Evolutionary conservation across 441 rosid genomes (phyloP), one percentile per base, ranked within the genome.

Genomic region (Monsonia emarginata): DNA sequence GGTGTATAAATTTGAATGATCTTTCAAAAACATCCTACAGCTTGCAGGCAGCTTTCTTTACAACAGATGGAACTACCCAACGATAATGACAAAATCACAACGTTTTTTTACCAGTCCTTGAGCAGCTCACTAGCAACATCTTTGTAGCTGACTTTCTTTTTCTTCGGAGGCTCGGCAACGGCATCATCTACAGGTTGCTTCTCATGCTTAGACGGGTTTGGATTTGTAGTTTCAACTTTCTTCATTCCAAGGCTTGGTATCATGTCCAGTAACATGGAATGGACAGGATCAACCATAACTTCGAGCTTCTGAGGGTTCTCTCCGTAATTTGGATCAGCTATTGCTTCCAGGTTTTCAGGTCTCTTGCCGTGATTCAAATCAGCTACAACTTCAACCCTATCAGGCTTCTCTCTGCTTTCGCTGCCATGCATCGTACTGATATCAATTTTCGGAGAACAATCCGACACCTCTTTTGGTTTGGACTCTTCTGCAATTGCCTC

Each of bases 71-170:
- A 46, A 46, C 8, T 46, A 16, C 22, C 54, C n/a, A 46, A 46
- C 3, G 4, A 16, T 46, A 5, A n/a, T 46, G 21, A n/a, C 54
- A 46, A 46, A 46, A 11, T 46, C 6, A 46, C n/a, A 16, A 46
- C n/a, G 5, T 4, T 46, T 28, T 1, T 66, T 75, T 62, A 75
- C 83, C 79, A 85, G 68, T 86, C 88, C 75, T 82, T 82, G 64
- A 93, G 91, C 67, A 93, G 73, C 65, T 87, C 82, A 10, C 69
- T 69, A 0, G 93, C 93, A 25, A 93, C 56, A 75, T 90, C 89
- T 62, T 82, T 80, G 78, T 86, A 93, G 80, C 98, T 93, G n/a
- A 93, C 95, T 80, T 83, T 89, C 86, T 76, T 86, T 68, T 89
- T 89, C 88, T 89, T 85, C 61, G 22, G 31, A 16, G 24, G 27